Evolutionary conservation across 1,284 basidiomycete species (phyloP).

Genomic region (Boletus calvinii): DNA sequence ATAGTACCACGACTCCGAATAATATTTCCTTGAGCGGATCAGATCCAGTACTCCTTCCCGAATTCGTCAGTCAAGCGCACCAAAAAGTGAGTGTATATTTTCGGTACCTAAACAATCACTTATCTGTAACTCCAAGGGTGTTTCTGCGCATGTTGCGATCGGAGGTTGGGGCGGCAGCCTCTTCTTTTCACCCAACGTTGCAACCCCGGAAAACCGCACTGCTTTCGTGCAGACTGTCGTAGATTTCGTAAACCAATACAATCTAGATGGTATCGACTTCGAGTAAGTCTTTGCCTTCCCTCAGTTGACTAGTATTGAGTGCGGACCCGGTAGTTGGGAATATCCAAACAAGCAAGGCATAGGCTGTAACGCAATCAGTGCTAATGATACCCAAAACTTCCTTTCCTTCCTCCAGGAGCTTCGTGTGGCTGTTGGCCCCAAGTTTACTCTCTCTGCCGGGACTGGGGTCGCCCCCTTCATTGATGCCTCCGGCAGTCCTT

Average conservation of each 20-base stretch:
- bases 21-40: conserved; percentile 41
- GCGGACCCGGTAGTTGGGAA: conserved; percentile 41
- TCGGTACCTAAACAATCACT: background rate
- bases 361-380: conserved; percentile 43
- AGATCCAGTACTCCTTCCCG: conserved; percentile 43
- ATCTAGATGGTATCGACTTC: conserved; percentile 29
- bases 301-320: conserved; percentile 4
- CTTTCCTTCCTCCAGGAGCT: conserved; percentile 51
- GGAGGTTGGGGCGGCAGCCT: conserved; percentile 81
- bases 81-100: conserved; percentile 36
- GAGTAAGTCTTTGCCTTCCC: conserved; percentile 18
- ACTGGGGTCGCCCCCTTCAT: conserved; percentile 55
- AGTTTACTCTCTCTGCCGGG: conserved; percentile 34
- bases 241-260: conserved; percentile 56
- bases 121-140: conserved; percentile 39
- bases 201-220: conserved; percentile 54
- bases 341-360: conserved; percentile 50
- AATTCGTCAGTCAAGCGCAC: conserved; percentile 52
- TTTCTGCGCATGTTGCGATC: conserved; percentile 72
- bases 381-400: conserved; percentile 43
- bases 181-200: conserved; percentile 71
- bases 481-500: conserved; percentile 49
- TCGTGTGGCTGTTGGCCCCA: conserved; percentile 25
- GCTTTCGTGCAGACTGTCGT: conserved; percentile 68
- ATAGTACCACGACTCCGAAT: conserved; percentile 45